phyloP scores from a whole-genome alignment of 1,284 basidiomycete species.

The Vanrija sp. region DNA sequence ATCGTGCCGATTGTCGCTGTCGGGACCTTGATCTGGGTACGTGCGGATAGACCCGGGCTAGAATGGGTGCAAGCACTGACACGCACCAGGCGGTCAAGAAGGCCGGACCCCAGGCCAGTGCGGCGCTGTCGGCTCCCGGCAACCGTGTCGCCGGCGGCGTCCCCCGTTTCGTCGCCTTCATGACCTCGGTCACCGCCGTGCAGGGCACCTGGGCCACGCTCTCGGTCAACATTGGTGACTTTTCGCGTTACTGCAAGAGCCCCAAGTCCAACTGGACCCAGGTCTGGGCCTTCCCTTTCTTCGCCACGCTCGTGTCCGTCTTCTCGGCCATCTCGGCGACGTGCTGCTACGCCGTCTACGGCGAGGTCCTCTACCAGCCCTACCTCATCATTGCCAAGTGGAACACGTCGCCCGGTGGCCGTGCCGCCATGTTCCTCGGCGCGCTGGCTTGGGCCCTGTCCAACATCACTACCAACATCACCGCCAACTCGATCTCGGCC shows the following conservation, averaged over 20 bases:
- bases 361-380: constrained; percentile 45
- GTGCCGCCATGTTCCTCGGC: constrained; percentile 70
- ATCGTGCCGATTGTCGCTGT: constrained; percentile 63
- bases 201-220: constrained; percentile 16
- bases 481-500: constrained; percentile 62
- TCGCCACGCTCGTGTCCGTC: constrained; percentile 40
- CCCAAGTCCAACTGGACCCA: constrained; percentile 9
- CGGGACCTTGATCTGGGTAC: constrained; percentile 63
- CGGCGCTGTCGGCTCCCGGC: constrained; percentile 41
- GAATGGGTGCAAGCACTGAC: constrained; percentile 55
- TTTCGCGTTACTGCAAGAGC: constrained; percentile 17
- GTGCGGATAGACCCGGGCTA: constrained; percentile 28
- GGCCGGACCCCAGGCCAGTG: constrained; percentile 30
- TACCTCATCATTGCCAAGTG: constrained; percentile 28
- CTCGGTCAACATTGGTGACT: constrained; percentile 17
- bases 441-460: constrained; percentile 64
- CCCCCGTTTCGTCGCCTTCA: constrained; percentile 15
- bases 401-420: constrained; percentile 12
- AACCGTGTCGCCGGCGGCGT: constrained; percentile 5
- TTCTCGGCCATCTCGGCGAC: constrained; percentile 28
- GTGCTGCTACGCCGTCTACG: constrained; percentile 51
- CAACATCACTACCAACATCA: constrained; percentile 71
- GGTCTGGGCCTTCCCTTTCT: constrained; percentile 12
- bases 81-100: constrained; percentile 11
- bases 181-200: constrained; percentile 13